Evolutionary conservation across 768 basidiomycete species (phyloP).

Genomic region (Mycena vulgaris): DNA sequence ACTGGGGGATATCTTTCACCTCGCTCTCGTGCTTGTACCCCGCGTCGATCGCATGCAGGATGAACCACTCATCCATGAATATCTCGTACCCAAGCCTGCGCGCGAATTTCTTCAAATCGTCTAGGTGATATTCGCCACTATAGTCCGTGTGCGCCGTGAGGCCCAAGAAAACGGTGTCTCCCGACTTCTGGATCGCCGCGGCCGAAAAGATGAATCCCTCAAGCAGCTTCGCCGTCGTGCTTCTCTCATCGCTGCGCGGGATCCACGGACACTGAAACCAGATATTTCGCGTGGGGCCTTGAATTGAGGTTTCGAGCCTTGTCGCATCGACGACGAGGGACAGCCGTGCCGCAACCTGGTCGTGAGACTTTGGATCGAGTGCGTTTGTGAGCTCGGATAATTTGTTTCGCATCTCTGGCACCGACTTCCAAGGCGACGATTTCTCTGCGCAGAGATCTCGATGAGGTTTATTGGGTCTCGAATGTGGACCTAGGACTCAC

Average conservation of each 20-base stretch:
- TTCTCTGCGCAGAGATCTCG: not conserved
- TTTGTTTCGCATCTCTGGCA: slow-evolving; percentile 7
- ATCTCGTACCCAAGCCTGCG: slow-evolving; percentile 17
- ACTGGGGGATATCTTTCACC: slow-evolving; percentile 13
- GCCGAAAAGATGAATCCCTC: slow-evolving; percentile 11
- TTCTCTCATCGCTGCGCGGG: not conserved
- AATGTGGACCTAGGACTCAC: slow-evolving; percentile 3
- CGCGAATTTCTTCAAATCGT: slow-evolving; percentile 8
- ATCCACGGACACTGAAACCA: no score
- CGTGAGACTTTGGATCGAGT: slow-evolving; percentile 8
- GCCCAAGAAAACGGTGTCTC: slow-evolving; percentile 15
- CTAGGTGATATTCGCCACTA: not conserved
- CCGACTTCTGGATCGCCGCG: slow-evolving; percentile 15
- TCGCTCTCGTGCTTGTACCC: slow-evolving; percentile 24
- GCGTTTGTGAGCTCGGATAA: slow-evolving; percentile 12
- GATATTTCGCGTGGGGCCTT: slow-evolving; percentile 13
- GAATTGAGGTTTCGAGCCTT: slow-evolving; percentile 16
- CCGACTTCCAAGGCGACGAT: slow-evolving; percentile 12
- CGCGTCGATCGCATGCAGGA: slow-evolving; percentile 19
- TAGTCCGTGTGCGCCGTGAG: slow-evolving; percentile 11
- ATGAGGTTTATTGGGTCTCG: slow-evolving; percentile 5
- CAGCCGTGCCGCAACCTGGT: slow-evolving; percentile 6
- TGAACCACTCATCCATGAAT: slow-evolving; percentile 17
- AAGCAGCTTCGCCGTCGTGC: slow-evolving; percentile 15
- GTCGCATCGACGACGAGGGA: slow-evolving; percentile 16